phyloP scores from a whole-genome alignment of 2,329 filamentous ascomycete genomes.

The Zymoseptoria pseudotritici region DNA sequence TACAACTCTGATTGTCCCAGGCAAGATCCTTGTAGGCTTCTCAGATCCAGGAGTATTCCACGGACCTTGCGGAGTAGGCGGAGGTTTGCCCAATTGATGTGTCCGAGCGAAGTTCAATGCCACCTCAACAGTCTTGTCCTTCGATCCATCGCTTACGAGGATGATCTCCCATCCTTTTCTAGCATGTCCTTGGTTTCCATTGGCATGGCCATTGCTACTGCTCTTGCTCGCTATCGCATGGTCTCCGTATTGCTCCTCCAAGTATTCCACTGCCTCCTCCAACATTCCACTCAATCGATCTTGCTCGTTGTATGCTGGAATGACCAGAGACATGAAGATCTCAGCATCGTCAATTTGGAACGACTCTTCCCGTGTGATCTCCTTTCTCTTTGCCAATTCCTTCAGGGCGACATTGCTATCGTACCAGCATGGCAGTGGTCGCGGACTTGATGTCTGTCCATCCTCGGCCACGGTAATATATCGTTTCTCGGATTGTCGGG shows the following conservation, averaged over 20 bases:
- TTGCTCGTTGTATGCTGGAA: constrained; percentile 94
- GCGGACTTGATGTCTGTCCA: constrained; percentile 48
- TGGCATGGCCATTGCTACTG: constrained; percentile 27
- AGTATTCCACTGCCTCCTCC: constrained; percentile 80
- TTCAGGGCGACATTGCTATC: constrained; percentile 62
- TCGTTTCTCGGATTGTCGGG: constrained; percentile 71
- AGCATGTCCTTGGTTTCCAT: constrained; percentile 23
- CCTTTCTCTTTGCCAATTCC: constrained; percentile 33
- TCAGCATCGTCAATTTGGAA: constrained; percentile 65
- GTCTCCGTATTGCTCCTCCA: constrained; percentile 61
- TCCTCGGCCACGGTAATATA: constrained; percentile 69
- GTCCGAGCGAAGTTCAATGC: constrained; percentile 72
- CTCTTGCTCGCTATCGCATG: constrained; percentile 25
- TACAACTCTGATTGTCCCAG: constrained; percentile 75
- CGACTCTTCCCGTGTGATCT: constrained; percentile 35
- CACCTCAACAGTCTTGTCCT: constrained; percentile 70
- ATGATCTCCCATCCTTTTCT: constrained; percentile 78
- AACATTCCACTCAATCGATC: constrained; percentile 75
- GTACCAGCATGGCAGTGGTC: constrained; percentile 76
- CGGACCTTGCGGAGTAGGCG: constrained; percentile 38
- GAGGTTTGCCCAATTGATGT: constrained; percentile 46
- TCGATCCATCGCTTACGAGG: constrained; percentile 82
- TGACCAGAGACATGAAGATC: constrained; percentile 82
- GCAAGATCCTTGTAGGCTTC: constrained; percentile 51
- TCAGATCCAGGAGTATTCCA: constrained; percentile 40